Base-by-base conservation (phyloP, 2,329 filamentous ascomycete species). In the Phoma herbarum region DNA sequence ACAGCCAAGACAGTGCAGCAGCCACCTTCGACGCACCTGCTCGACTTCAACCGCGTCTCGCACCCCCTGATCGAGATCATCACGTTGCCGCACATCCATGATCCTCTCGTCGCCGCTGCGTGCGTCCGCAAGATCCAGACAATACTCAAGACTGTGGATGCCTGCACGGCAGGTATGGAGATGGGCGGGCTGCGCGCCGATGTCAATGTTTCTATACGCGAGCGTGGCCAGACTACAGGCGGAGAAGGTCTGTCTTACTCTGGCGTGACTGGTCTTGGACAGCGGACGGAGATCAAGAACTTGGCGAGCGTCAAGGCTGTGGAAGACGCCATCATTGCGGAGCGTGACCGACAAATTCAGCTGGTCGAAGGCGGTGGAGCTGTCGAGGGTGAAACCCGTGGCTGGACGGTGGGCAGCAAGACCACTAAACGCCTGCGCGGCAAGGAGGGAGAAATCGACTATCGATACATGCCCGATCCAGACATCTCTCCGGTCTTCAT, bases 401-500 rank as follows among this genome's bases (percentile, higher is more conserved):
- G 95, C 6, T 99, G 93, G 93, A 90, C 92, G 1, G 84, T 97
- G 23, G 93, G 93, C 2, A 89, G 88, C 62, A 92, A 87, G 4
- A 89, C 93, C 74, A 98, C 95, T 3, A 88, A 87, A 58, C 85
- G 90, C 39, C 80, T 99, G 42, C 86, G 95, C 69, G 92, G 92
- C 25, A 99, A 99, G 76, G 95, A 98, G 76, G 95, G 95, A 46
- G 94, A 97, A 73, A 93, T 98, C 6, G 95, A 99, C 77, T 99
- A 99, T 77, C 85, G 95, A 41, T 99, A 99, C 74, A 98, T 99
- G 94, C 94, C 95, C 0, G 95, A 99, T 75, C 92, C 95, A 5
- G 95, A 99, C 73, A 83, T 99, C 14, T 85, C 86, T 0, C 92
- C 95, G 1, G 82, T 99, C 1, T 74, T 93, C 2, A 90, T 99